Evolutionary conservation across 2,329 filamentous ascomycete genomes (phyloP).

Genomic region (Fusarium sp.): DNA sequence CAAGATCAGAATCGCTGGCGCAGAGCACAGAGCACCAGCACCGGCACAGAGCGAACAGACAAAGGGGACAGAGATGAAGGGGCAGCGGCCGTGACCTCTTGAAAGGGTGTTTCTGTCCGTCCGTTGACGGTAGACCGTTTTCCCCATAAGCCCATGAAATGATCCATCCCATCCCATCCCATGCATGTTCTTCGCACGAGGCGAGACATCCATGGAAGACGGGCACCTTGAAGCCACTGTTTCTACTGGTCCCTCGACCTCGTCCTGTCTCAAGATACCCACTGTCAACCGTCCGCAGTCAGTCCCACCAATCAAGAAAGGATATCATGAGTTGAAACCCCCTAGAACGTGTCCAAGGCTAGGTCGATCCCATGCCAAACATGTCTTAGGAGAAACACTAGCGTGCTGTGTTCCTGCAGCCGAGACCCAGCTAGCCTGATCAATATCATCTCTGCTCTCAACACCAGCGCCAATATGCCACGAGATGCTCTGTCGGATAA

Average conservation of each 20-base stretch:
- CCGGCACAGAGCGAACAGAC: conserved; percentile 8
- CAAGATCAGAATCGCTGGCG: conserved; percentile 1
- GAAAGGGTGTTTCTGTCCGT: conserved; percentile 27
- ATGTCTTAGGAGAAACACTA: conserved; percentile 52
- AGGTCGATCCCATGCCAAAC: conserved; percentile 17
- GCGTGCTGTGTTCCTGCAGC: conserved; percentile 49
- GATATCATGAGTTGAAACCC: neutral
- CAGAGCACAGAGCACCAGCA: conserved; percentile 10
- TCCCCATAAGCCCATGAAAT: conserved; percentile 12
- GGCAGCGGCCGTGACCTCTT: conserved; percentile 28
- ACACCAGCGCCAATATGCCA: conserved; percentile 10
- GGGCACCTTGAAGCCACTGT: conserved; percentile 6
- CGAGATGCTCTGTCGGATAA: conserved; percentile 8
- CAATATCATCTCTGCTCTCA: conserved; percentile 13
- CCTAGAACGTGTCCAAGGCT: conserved; percentile 3
- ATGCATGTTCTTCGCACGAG: neutral
- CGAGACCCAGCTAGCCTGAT: conserved; percentile 18
- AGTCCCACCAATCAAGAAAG: conserved; percentile 31
- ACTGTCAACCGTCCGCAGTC: conserved; percentile 15
- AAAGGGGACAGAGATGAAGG: conserved; percentile 34
- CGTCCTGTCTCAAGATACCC: conserved; percentile 33
- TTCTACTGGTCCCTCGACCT: conserved; percentile 21
- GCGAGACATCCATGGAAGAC: conserved; percentile 20
- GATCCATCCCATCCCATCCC: neutral
- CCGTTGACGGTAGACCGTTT: conserved; percentile 20